Percentiles rank a stretch among this genome's conserved stretches.
These are phyloP conservation scores for Croton laevigatus DNA, from an alignment of 441 rosid genomes.

Conservation along the genomic window DNA sequence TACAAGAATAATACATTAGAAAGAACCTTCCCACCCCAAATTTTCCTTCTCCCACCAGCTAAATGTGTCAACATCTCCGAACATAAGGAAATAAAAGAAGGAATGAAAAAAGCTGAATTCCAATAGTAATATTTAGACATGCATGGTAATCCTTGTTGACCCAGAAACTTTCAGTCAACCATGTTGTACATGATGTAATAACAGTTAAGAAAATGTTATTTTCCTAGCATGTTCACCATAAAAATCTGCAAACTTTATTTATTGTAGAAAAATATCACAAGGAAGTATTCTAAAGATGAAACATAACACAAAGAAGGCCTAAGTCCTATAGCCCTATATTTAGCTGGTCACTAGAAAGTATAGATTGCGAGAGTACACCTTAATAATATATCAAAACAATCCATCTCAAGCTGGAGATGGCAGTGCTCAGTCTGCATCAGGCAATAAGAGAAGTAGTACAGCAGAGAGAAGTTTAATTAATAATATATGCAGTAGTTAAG, in stretches of 20 bases:
- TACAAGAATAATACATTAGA: not conserved
- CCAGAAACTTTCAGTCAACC: too few species aligned
- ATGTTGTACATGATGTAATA: too few species aligned
- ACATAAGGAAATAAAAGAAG: not conserved
- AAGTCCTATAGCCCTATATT: not conserved
- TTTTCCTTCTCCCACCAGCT: too few species aligned
- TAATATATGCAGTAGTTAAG: not conserved
- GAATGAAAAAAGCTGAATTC: not conserved
- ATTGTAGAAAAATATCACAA: too few species aligned
- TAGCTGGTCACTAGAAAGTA: not conserved
- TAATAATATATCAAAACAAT: not conserved
- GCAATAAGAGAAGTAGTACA: not conserved
- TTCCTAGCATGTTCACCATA: too few species aligned
- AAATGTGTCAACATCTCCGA: not conserved
- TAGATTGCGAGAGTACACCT: too few species aligned
- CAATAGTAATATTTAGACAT: not conserved
- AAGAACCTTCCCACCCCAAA: not conserved
- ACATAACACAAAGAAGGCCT: too few species aligned
- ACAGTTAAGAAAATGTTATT: too few species aligned
- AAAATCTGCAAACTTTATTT: too few species aligned
- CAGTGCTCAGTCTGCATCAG: not conserved
- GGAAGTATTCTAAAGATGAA: too few species aligned
- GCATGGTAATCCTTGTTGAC: not conserved
- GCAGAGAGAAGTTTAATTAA: not conserved
- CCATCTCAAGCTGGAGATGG: not conserved